phyloP scores from a whole-genome alignment of 805 yeast species.

The Maudiozyma turicensis region DNA sequence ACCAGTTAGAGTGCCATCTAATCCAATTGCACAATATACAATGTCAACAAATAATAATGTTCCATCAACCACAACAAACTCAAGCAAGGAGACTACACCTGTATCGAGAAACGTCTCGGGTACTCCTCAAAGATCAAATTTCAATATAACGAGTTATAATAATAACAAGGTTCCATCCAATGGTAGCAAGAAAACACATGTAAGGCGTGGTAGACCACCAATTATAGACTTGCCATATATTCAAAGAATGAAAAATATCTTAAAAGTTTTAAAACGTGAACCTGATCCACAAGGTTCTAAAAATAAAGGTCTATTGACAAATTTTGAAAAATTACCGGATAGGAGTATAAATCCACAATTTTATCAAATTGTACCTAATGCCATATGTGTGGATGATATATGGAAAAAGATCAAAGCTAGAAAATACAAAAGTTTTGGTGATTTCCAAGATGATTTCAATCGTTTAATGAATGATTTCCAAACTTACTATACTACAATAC shows the following conservation, averaged over 20 bases:
- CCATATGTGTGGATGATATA: conserved; percentile 63
- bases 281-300: conserved; percentile 37
- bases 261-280: conserved; percentile 72
- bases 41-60: not conserved
- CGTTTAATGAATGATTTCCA: conserved; percentile 68
- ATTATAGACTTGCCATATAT: conserved; percentile 46
- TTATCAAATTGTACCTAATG: conserved; percentile 44
- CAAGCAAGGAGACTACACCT: not conserved
- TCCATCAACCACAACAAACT: not conserved
- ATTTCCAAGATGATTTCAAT: conserved; percentile 67
- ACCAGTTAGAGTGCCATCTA: too few relatives aligned
- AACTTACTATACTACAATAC: conserved; percentile 41
- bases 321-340: conserved; percentile 80
- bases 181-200: conserved; percentile 17
- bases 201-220: conserved; percentile 30
- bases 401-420: conserved; percentile 78
- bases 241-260: conserved; percentile 77
- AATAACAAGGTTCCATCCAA: not conserved
- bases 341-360: conserved; percentile 30
- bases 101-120: not conserved
- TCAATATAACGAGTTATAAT: not conserved
- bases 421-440: conserved; percentile 65
- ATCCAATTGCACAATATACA: too few relatives aligned
- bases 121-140: not conserved
- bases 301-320: conserved; percentile 42